These are phyloP conservation scores for Alternaria sp. DNA, from an alignment of 2,329 filamentous ascomycete species.

Conservation along the genomic window DNA sequence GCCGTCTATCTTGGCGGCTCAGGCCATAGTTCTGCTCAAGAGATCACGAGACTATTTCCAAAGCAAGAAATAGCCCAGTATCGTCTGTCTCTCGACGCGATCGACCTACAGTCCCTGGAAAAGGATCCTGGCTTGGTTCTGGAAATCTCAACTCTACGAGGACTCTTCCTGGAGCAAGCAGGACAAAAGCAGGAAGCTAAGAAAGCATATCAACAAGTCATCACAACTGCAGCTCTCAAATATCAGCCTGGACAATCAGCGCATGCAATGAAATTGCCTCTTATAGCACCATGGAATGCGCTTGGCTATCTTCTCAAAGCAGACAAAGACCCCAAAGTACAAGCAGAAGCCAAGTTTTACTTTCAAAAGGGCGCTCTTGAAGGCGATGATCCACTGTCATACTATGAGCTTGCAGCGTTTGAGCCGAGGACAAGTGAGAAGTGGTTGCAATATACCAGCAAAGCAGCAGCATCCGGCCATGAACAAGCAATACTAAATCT, in stretches of 20 bases:
- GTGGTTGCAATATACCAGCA: conserved; percentile 57
- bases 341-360: conserved; percentile 37
- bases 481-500: conserved; percentile 50
- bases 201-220: conserved; percentile 34
- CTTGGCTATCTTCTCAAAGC: conserved; percentile 38
- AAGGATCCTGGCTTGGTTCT: conserved; percentile 26
- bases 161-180: conserved; percentile 40
- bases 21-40: conserved; percentile 18
- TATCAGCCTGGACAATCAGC: conserved; percentile 20
- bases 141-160: conserved; percentile 42
- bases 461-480: conserved; percentile 55
- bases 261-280: conserved; percentile 37
- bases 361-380: conserved; percentile 50
- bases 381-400: conserved; percentile 56
- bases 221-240: conserved; percentile 24
- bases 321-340: conserved; percentile 21
- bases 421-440: conserved; percentile 37
- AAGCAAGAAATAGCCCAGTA: conserved; percentile 29
- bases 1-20: conserved; percentile 31
- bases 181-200: conserved; percentile 33
- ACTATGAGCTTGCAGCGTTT: conserved; percentile 48
- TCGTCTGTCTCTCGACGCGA: conserved; percentile 27
- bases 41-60: conserved; percentile 31
- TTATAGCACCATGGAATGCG: conserved; percentile 44
- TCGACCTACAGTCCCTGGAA: conserved; percentile 22